phyloP scores from a whole-genome alignment of 148 eudicot species.

The Gaultheria prostrata region DNA sequence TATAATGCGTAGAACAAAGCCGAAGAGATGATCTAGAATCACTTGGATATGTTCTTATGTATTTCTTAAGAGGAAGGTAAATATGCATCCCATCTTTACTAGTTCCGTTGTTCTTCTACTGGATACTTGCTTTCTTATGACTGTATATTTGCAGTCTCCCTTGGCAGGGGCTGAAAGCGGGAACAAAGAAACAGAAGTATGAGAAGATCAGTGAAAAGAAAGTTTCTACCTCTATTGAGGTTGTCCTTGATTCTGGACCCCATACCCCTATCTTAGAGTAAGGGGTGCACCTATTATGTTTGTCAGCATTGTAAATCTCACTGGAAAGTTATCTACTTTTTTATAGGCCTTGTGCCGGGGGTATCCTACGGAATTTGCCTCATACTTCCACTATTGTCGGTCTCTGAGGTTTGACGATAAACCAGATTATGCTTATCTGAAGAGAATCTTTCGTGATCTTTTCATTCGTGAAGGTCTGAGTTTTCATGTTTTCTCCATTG shows the following conservation, averaged over 20 bases:
- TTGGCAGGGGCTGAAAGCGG: conserved; percentile 93
- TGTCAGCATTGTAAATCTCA: conserved; percentile 7
- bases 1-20: conserved; percentile 62
- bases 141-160: conserved; percentile 61
- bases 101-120: background rate
- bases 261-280: background rate
- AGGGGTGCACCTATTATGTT: background rate
- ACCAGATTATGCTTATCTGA: conserved; percentile 89
- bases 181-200: conserved; percentile 84
- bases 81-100: conserved; percentile 10
- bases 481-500: conserved; percentile 7
- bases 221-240: conserved; percentile 86
- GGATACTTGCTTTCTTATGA: conserved; percentile 19
- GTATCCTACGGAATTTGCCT: conserved; percentile 86
- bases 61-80: conserved; percentile 83
- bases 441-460: conserved; percentile 86
- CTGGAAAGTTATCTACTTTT: conserved; percentile 3
- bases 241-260: conserved; percentile 19
- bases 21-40: conserved; percentile 90
- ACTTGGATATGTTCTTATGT: conserved; percentile 86
- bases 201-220: conserved; percentile 90
- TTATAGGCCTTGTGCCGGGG: conserved; percentile 80
- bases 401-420: conserved; percentile 88
- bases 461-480: conserved; percentile 80
- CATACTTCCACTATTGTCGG: conserved; percentile 88